Conservation (phyloP, 2,329 filamentous ascomycete genomes). For the Paramyrothecium roridum region DNA sequence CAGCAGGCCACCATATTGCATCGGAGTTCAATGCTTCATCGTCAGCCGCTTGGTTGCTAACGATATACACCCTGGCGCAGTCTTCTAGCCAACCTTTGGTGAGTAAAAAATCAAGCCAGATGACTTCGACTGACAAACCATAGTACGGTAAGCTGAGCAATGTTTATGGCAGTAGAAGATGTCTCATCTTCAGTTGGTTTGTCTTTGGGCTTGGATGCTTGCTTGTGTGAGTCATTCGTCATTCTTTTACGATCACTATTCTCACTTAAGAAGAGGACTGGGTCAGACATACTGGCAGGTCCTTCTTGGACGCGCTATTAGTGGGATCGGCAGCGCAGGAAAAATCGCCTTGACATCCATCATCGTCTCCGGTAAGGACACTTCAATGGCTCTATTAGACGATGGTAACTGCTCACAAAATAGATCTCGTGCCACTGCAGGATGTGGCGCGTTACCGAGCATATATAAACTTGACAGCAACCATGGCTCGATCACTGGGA, state of each 20-base stretch:
- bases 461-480: slow-evolving; percentile 5
- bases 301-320: slow-evolving; percentile 2
- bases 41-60: slow-evolving; percentile 5
- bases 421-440: background rate
- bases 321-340: slow-evolving; percentile 5
- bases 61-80: slow-evolving; percentile 4
- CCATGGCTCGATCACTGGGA: slow-evolving; percentile 2
- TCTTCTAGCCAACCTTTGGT: slow-evolving; percentile 5
- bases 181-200: slow-evolving; percentile 4
- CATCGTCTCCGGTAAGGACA: slow-evolving; percentile 1
- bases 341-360: slow-evolving; percentile 5
- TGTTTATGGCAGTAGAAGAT: slow-evolving; percentile 4
- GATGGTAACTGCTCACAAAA: no score
- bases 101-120: background rate
- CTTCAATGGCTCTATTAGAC: background rate
- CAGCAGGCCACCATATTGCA: slow-evolving; percentile 8
- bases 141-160: slow-evolving; percentile 7
- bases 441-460: background rate
- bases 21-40: slow-evolving; percentile 5
- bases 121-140: background rate
- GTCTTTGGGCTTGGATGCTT: slow-evolving; percentile 4
- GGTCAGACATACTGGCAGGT: background rate
- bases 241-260: background rate
- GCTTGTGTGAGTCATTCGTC: background rate
- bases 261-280: background rate